Evolutionary conservation across 257 asterid genomes (phyloP).

Genomic region (Verbascum thapsus): DNA sequence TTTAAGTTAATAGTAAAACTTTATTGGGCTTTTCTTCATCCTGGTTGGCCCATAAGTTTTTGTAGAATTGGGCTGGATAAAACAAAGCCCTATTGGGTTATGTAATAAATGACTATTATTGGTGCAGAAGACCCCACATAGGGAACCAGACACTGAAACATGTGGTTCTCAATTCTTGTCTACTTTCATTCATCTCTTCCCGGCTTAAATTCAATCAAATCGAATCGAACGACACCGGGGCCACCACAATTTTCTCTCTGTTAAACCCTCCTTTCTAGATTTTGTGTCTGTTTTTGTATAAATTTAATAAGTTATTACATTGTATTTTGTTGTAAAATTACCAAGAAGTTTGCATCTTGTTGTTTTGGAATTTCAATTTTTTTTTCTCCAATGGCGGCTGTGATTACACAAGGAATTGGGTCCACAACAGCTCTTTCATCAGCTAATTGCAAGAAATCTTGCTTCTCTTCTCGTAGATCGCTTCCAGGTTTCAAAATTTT

Average conservation of each 20-base stretch:
- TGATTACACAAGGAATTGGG: conserved; percentile 50
- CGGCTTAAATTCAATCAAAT: conserved; percentile 17
- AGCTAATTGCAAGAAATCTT: conserved; percentile 39
- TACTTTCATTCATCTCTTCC: conserved; percentile 11
- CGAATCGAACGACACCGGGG: background rate
- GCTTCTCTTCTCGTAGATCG: conserved; percentile 41
- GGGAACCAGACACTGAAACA: too few relatives aligned
- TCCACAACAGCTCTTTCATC: conserved; percentile 51
- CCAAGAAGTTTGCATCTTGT: conserved; percentile 16
- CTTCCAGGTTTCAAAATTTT: conserved; percentile 41
- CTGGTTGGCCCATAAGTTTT: too few relatives aligned
- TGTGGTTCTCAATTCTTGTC: too few relatives aligned
- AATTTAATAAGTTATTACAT: background rate
- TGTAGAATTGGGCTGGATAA: too few relatives aligned
- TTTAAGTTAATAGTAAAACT: too few relatives aligned
- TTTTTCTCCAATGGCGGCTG: conserved; percentile 41
- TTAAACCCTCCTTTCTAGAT: background rate
- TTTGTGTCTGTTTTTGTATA: background rate
- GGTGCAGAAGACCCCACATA: too few relatives aligned
- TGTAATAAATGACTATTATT: too few relatives aligned
- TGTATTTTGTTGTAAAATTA: too few relatives aligned
- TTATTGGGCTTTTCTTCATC: too few relatives aligned
- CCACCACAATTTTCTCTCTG: too few relatives aligned
- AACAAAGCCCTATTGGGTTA: too few relatives aligned
- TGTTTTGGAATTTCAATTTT: conserved; percentile 1